Evolutionary conservation across 305 asterid species (phyloP).

Genomic region (Fraxinus albicans): DNA sequence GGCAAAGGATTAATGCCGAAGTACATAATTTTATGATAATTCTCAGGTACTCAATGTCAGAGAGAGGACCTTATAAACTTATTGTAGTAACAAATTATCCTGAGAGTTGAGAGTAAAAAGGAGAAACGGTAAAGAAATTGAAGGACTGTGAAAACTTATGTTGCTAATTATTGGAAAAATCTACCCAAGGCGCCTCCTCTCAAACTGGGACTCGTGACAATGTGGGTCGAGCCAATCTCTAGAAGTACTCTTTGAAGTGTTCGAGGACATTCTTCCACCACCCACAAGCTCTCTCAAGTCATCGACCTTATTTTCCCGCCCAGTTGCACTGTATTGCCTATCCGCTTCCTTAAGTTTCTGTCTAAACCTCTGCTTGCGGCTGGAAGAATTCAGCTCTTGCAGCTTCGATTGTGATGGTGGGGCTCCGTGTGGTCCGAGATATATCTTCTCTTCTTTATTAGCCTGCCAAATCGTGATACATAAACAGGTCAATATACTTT

Average conservation of each 20-base stretch:
- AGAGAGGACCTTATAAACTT: neutral
- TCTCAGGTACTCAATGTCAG: neutral
- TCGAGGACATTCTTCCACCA: constrained; percentile 44
- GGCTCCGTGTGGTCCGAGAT: constrained; percentile 95
- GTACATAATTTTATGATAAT: neutral
- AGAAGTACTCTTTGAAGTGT: constrained; percentile 48
- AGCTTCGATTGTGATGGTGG: constrained; percentile 80
- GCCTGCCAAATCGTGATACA: constrained; percentile 34
- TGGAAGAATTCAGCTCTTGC: constrained; percentile 50
- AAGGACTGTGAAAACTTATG: neutral
- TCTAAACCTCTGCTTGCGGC: constrained; percentile 69
- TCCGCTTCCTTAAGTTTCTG: constrained; percentile 88
- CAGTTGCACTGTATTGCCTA: constrained; percentile 49
- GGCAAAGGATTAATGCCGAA: neutral
- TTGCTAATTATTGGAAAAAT: constrained; percentile 5
- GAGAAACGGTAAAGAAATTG: neutral
- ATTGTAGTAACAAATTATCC: neutral
- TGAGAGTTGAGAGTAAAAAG: neutral
- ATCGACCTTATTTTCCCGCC: constrained; percentile 78
- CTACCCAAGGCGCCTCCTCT: constrained; percentile 42
- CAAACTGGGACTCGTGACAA: constrained; percentile 83
- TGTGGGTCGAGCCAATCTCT: constrained; percentile 95
- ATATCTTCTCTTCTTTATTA: constrained; percentile 64
- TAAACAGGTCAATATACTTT: neutral
- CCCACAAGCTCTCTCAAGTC: constrained; percentile 83